Conservation (phyloP, 176 grass and related monocot species). For the Oryza brachyantha region DNA sequence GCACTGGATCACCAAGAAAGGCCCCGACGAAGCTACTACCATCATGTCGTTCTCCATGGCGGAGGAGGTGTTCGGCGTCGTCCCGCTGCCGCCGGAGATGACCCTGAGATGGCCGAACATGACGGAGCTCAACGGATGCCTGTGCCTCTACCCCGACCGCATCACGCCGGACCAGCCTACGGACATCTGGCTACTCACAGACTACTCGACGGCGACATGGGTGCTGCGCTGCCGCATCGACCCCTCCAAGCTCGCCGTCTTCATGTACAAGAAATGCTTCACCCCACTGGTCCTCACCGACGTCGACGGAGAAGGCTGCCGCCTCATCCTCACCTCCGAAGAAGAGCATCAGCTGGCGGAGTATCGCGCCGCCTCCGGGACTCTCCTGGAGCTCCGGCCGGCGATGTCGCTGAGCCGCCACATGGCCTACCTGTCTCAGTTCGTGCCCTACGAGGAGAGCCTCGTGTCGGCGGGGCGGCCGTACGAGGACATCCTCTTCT, state of each 20-base stretch:
- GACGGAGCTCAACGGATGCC: background rate
- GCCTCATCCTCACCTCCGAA: no score
- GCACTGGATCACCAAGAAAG: background rate
- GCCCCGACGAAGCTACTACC: no score
- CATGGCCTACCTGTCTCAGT: background rate
- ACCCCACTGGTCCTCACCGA: background rate
- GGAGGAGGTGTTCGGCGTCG: background rate
- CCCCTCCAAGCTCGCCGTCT: no score
- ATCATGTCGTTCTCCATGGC: background rate
- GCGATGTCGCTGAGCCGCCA: background rate
- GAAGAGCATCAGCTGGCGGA: background rate
- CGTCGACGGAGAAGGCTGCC: no score
- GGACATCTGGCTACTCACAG: background rate
- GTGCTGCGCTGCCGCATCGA: background rate
- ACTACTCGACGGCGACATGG: background rate
- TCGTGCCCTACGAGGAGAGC: constrained; percentile 6
- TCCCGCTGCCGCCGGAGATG: background rate
- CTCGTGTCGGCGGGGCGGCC: background rate
- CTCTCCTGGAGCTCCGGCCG: background rate
- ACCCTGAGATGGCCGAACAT: accelerated
- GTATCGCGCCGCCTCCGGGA: background rate
- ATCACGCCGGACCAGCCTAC: background rate
- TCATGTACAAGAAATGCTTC: background rate
- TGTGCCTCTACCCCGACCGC: background rate
- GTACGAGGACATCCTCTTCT: constrained; percentile 2